Base-by-base conservation (phyloP, 2,329 filamentous ascomycete species). In the Nakataea oryzae region DNA sequence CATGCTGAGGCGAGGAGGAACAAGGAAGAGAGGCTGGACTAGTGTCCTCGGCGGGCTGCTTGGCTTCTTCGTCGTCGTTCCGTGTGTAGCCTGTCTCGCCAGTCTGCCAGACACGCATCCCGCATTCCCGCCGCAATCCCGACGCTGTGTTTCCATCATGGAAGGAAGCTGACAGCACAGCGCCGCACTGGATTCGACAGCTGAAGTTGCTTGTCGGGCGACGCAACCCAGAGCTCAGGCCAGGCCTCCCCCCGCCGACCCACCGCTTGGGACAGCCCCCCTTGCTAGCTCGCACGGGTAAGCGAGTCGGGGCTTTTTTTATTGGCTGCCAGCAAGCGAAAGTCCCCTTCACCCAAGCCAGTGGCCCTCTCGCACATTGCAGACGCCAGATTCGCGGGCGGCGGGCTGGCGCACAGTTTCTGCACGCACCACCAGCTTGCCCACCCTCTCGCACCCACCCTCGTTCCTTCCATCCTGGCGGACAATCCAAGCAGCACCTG, bases 271-370 rank as follows among this genome's bases (percentile, higher is more conserved):
- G 41, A 50, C n/a, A n/a, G 24, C 17, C 3, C 17, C 17, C 41
- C 41, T 24, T 50, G 41, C 41, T 50, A 50, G 41, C 21, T 50
- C 41, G 41, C 41, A 66, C 58, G 66, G 63, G 65, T 63, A 73
- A 74, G 73, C 73, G 73, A 74, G 69, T 62, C 68, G 65, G 69
- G 57, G 59, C 64, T 64, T 64, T 66, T 62, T 62, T 73, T 70
- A 75, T 74, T 74, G 73, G 73, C 62, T 64, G 62, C 61, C 54
- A 56, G 62, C 70, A 73, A 74, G 72, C 72, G 72, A 74, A 68
- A 12, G 13, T 41, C 41, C 59, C n/a, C 27, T n/a, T 47, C 41
- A 47, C 41, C 41, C 14, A 47, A 47, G 41, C 41, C n/a, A n/a
- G 27, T 24, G 54, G 54, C 54, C 21, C n/a, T 57, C 26, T 12